These are phyloP conservation scores for Penicillium sp. DNA, from an alignment of 2,329 filamentous ascomycete genomes.

Conservation along the genomic window DNA sequence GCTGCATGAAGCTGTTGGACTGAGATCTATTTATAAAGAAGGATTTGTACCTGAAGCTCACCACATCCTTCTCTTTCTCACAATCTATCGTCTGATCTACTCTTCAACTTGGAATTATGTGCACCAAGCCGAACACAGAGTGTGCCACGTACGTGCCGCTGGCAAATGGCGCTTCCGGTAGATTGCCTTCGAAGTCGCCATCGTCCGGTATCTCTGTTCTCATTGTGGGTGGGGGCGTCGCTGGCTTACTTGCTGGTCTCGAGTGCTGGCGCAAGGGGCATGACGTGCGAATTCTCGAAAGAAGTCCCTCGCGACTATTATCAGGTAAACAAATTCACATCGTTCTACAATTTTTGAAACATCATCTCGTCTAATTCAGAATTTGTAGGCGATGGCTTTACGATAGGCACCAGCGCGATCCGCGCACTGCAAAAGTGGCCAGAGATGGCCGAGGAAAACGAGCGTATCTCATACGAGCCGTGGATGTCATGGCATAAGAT, in stretches of 20 bases:
- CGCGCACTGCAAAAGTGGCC: constrained; percentile 20
- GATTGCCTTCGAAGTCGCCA: constrained; percentile 10
- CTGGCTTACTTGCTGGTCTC: constrained; percentile 25
- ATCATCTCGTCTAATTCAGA: background rate
- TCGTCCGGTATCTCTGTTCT: constrained; percentile 21
- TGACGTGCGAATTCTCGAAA: constrained; percentile 29
- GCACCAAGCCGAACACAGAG: background rate
- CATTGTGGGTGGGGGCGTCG: constrained; percentile 30
- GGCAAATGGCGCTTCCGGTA: no score
- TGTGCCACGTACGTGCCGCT: background rate
- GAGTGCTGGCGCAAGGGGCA: constrained; percentile 33
- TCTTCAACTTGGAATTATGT: background rate
- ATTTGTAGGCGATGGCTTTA: constrained; percentile 24
- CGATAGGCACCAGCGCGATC: constrained; percentile 16
- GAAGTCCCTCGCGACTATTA: background rate
- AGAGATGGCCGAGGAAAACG: constrained; percentile 14
- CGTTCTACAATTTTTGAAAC: background rate
- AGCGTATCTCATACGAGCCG: constrained; percentile 1
- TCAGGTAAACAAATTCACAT: background rate
- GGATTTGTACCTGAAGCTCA: background rate
- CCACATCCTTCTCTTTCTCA: background rate
- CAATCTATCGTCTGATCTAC: background rate
- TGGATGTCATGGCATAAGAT: constrained; percentile 22
- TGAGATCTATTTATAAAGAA: background rate
- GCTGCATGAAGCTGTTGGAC: background rate